Evolutionary conservation across 1,284 basidiomycete genomes (phyloP).

Genomic region (Meripilus lineatus): DNA sequence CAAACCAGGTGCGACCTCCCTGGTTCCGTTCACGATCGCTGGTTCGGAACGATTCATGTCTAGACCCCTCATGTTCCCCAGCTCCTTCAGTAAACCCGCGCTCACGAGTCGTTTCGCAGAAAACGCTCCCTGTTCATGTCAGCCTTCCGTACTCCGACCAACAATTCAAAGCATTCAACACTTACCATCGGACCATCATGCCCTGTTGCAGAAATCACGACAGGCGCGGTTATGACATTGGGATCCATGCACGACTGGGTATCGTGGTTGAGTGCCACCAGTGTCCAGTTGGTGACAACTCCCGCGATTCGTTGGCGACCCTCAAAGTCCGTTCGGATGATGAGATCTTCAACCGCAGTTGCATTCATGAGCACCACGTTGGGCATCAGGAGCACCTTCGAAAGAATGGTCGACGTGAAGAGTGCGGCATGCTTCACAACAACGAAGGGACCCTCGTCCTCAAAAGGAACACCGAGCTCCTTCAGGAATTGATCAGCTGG

Average conservation of each 20-base stretch:
- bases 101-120: slow-evolving; percentile 79
- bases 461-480: slow-evolving; percentile 73
- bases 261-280: slow-evolving; percentile 79
- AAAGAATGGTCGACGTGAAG: slow-evolving; percentile 78
- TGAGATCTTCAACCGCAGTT: slow-evolving; percentile 74
- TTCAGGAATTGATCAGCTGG: slow-evolving; percentile 73
- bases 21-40: slow-evolving; percentile 72
- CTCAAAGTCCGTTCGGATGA: slow-evolving; percentile 58
- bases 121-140: slow-evolving; percentile 56
- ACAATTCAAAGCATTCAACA: not conserved
- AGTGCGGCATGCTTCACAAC: slow-evolving; percentile 80
- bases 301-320: slow-evolving; percentile 71
- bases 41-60: slow-evolving; percentile 80
- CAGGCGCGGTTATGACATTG: slow-evolving; percentile 76
- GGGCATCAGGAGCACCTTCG: slow-evolving; percentile 66
- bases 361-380: slow-evolving; percentile 78
- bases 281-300: slow-evolving; percentile 84
- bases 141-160: not conserved
- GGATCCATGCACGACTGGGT: slow-evolving; percentile 87
- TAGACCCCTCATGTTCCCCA: slow-evolving; percentile 78
- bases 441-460: slow-evolving; percentile 78
- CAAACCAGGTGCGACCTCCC: slow-evolving; percentile 77
- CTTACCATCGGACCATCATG: slow-evolving; percentile 73
- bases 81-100: slow-evolving; percentile 69
- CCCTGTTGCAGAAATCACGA: slow-evolving; percentile 64